Evolutionary conservation across 1,139 yeast species (phyloP).

Genomic region (Eremothecium cymbalariae): DNA sequence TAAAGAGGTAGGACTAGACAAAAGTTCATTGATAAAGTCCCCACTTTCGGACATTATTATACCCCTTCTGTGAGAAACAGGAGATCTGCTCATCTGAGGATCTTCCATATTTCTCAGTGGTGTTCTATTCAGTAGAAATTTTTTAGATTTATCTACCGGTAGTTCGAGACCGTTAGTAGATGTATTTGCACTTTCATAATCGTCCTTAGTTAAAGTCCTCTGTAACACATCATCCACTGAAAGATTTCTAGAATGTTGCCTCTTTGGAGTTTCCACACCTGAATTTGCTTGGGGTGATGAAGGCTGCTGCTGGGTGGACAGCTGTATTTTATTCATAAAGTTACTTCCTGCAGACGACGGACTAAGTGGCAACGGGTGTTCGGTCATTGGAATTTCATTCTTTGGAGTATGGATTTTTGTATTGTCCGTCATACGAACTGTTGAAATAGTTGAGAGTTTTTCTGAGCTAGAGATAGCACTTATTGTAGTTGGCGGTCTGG

Average conservation of each 20-base stretch:
- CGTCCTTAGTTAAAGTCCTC: constrained; percentile 24
- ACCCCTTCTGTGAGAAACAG: constrained; percentile 12
- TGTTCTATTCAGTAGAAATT: constrained; percentile 10
- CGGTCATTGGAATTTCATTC: no score
- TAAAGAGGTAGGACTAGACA: no score
- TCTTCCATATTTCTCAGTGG: constrained; percentile 4
- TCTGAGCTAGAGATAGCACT: neutral
- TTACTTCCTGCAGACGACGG: neutral
- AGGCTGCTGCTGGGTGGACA: neutral
- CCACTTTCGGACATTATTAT: constrained; percentile 8
- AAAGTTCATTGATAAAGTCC: constrained; percentile 2
- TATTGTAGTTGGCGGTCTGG: neutral
- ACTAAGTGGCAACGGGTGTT: neutral
- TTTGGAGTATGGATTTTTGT: neutral
- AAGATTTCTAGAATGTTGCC: neutral
- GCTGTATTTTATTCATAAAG: neutral
- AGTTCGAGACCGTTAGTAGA: constrained; percentile 5
- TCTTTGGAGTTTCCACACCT: constrained; percentile 1
- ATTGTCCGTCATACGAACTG: neutral
- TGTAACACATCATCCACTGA: constrained; percentile 27
- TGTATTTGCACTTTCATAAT: constrained; percentile 5
- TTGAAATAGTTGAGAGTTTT: neutral
- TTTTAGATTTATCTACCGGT: constrained; percentile 2
- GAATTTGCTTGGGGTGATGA: neutral
- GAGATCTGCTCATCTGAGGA: constrained; percentile 8